Evolutionary conservation across 768 basidiomycete species (phyloP), one percentile per base, ranked within the genome.

Genomic region (Boletus barrowsii): DNA sequence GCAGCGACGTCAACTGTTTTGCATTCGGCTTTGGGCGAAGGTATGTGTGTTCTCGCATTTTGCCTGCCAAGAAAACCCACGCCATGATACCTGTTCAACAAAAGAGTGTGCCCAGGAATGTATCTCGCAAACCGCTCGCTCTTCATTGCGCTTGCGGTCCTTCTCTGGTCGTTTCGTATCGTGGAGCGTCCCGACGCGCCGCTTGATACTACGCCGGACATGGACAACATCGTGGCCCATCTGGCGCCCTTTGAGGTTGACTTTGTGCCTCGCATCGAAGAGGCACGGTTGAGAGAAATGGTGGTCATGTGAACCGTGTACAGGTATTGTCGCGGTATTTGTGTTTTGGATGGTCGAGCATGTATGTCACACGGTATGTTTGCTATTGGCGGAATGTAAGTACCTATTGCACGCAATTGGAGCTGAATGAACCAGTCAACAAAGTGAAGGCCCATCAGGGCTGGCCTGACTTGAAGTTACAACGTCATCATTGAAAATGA

Each of bases 111-210:
- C 55, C 84, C 83, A 0, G 84, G 84, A 2, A 79, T 79, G 59
- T 75, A 84, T 64, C 75, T 87, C 20, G 85, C 64, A 4, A 64
- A 56, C 32, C 54, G 49, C 0, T 86, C 86, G 2, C 68, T 88
- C 0, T 84, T 82, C 62, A 71, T 87, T 42, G 83, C 81, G 57
- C 78, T 83, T 0, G 81, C 84, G 0, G 68, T 83, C 15, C 67
- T 83, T 2, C 73, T 84, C 7, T 87, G 84, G 83, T 79, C 84
- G 0, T 87, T 87, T 70, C 75, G 64, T 1, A 72, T 88, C 29
- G 67, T 68, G 5, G 60, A 77, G 24, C 79, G 82, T 51, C 75
- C 78, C 0, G 61, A 67, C 1, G 64, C 70, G 2, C 81, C 82
- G 0, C 83, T 88, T 50, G 81, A 89, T 63, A 76, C 76, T 0